Conservation (phyloP, 2,329 filamentous ascomycete species). For the Fusarium sublunatum region DNA sequence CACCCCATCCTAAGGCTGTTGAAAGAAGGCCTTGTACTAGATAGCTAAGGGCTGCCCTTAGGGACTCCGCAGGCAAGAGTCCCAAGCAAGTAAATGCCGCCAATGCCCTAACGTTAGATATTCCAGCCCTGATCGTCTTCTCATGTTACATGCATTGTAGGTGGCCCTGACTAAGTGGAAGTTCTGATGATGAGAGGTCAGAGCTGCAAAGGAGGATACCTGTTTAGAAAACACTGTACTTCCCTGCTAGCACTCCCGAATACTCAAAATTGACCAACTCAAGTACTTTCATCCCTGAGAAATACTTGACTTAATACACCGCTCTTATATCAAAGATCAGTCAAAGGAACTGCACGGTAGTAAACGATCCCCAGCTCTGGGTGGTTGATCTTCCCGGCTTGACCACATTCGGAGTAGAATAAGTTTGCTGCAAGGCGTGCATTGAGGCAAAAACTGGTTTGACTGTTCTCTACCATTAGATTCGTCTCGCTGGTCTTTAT, state of each 20-base stretch:
- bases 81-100: not conserved
- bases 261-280: no score
- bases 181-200: no score
- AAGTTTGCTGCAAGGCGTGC: constrained; percentile 4
- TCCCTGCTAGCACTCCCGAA: no score
- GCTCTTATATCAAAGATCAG: not conserved
- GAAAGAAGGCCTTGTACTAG: not conserved
- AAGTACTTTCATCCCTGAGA: no score
- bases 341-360: not conserved
- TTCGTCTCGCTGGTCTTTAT: constrained; percentile 22
- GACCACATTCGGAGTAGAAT: constrained; percentile 31
- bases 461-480: constrained; percentile 5
- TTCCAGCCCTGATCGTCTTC: no score
- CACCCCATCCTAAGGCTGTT: constrained; percentile 2
- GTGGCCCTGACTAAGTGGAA: no score
- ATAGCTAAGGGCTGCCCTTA: constrained; percentile 1
- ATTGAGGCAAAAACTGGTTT: constrained; percentile 21
- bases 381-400: not conserved
- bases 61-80: not conserved
- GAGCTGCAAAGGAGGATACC: no score
- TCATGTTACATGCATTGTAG: no score
- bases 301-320: no score
- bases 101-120: not conserved
- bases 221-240: no score
- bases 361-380: not conserved